phyloP scores from a whole-genome alignment of 257 asterid species.

The Plantago ovata region DNA sequence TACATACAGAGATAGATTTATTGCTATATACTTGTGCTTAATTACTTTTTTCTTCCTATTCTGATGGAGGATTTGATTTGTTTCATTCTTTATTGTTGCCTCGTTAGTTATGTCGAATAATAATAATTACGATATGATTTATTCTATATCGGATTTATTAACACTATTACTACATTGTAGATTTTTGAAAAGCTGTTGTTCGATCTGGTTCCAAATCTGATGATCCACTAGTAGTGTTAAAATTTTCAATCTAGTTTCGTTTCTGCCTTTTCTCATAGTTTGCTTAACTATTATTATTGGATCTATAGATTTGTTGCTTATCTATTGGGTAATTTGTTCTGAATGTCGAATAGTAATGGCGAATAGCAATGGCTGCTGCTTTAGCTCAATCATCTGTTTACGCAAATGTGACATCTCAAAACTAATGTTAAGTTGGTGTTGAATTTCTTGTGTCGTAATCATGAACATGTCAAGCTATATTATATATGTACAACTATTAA shows the following conservation, averaged over 20 bases:
- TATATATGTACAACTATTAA: too few species aligned
- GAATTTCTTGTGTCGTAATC: too few species aligned
- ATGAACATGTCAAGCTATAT: too few species aligned
- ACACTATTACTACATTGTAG: not conserved
- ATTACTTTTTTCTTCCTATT: not conserved
- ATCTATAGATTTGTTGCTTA: too few species aligned
- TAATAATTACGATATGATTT: not conserved
- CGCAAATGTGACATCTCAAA: too few species aligned
- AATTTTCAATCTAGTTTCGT: not conserved
- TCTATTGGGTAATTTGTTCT: too few species aligned
- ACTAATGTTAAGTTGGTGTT: too few species aligned
- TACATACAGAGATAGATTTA: not conserved
- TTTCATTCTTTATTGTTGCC: conserved; percentile 12
- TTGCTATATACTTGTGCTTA: not conserved
- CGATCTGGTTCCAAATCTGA: conserved; percentile 1
- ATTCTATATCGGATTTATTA: not conserved
- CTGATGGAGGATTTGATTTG: not conserved
- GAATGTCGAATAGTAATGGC: too few species aligned
- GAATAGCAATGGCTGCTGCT: not conserved
- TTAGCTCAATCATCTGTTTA: not conserved
- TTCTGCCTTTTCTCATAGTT: not conserved
- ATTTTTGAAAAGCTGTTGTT: not conserved
- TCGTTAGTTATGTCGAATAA: not conserved
- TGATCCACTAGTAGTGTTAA: not conserved
- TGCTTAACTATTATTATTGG: too few species aligned